phyloP scores from a whole-genome alignment of 2,329 filamentous ascomycete species.

The Beauveria brongniartii region DNA sequence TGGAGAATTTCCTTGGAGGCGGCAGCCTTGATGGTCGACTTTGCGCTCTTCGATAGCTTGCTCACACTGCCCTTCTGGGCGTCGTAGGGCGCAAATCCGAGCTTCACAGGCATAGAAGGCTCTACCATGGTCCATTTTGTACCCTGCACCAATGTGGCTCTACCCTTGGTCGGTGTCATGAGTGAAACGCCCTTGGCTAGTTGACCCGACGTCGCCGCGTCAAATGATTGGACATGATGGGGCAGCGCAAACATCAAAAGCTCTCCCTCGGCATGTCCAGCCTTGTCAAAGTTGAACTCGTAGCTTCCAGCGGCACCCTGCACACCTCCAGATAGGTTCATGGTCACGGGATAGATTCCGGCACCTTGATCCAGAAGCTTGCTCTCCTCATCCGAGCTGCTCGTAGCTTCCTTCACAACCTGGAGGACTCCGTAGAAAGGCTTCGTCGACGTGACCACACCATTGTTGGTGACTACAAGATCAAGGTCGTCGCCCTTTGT shows the following conservation, averaged over 20 bases:
- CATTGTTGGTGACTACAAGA: slow-evolving; percentile 60
- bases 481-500: slow-evolving; percentile 52
- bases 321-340: slow-evolving; percentile 55
- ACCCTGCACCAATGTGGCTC: slow-evolving; percentile 62
- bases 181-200: slow-evolving; percentile 49
- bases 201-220: slow-evolving; percentile 42
- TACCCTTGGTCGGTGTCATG: slow-evolving; percentile 78
- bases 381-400: slow-evolving; percentile 36
- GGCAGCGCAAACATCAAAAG: slow-evolving; percentile 83
- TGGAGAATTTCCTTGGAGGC: slow-evolving; percentile 69
- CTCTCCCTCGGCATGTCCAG: slow-evolving; percentile 49
- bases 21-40: slow-evolving; percentile 49
- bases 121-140: slow-evolving; percentile 75
- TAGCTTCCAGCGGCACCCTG: slow-evolving; percentile 59
- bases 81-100: slow-evolving; percentile 76
- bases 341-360: slow-evolving; percentile 63
- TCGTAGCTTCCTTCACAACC: slow-evolving; percentile 64
- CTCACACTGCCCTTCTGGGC: slow-evolving; percentile 40
- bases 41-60: slow-evolving; percentile 43
- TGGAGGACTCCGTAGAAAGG: slow-evolving; percentile 76
- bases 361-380: slow-evolving; percentile 64
- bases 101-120: slow-evolving; percentile 57
- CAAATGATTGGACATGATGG: slow-evolving; percentile 75
- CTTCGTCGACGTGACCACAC: slow-evolving; percentile 53
- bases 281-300: slow-evolving; percentile 63